Conservation (phyloP, 305 asterid species). For the Rubia occidens region DNA sequence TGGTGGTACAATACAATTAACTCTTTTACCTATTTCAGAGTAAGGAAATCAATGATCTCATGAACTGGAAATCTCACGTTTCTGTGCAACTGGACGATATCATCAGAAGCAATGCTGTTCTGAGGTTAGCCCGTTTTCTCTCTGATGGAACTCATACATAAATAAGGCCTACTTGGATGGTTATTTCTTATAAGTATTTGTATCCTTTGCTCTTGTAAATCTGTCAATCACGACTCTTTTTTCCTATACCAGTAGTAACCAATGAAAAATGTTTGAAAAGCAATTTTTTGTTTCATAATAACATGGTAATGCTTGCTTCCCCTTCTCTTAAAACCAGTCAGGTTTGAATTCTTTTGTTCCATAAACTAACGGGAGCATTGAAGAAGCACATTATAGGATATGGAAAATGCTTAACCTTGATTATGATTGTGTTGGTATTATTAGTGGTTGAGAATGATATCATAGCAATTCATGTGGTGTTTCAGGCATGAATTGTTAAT, state of each 20-base stretch:
- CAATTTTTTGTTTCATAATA: neutral
- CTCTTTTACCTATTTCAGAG: conserved; percentile 35
- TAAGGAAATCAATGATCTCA: conserved; percentile 53
- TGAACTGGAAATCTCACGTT: conserved; percentile 74
- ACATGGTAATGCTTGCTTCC: neutral
- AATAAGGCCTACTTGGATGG: neutral
- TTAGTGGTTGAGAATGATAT: neutral
- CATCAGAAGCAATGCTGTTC: conserved; percentile 49
- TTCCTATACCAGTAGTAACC: neutral
- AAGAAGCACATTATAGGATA: neutral
- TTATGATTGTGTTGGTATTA: neutral
- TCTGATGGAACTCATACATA: neutral
- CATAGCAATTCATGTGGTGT: neutral
- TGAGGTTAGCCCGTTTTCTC: conserved; percentile 45
- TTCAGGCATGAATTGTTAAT: too few species aligned
- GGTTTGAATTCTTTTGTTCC: neutral
- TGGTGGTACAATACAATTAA: conserved; percentile 9
- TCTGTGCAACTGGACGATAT: conserved; percentile 56
- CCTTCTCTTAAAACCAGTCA: neutral
- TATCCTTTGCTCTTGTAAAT: too few species aligned
- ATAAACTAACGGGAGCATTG: neutral
- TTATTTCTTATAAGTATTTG: neutral
- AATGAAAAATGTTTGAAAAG: neutral
- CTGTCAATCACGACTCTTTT: too few species aligned
- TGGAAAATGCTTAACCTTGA: neutral